Evolutionary conservation across 2,329 filamentous ascomycete species (phyloP).

Genomic region (Hypoxylon sp.): DNA sequence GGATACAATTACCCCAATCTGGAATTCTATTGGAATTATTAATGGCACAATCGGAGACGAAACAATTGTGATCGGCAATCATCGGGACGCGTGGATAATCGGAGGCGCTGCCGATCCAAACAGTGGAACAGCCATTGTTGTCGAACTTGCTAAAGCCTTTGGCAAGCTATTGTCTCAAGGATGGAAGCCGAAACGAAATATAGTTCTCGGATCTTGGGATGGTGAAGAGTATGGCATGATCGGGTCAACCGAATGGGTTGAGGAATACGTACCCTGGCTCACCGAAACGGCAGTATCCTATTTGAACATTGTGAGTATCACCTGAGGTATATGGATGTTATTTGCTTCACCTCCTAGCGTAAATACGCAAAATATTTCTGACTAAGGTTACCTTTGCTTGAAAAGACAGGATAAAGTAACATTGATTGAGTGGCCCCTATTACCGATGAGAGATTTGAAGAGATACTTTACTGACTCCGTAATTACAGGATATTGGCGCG

Average conservation of each 20-base stretch:
- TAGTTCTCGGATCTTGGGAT: conserved; percentile 81
- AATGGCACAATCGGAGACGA: conserved; percentile 83
- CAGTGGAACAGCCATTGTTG: conserved; percentile 82
- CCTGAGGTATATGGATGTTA: background rate
- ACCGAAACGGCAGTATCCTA: conserved; percentile 79
- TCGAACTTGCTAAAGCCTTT: conserved; percentile 81
- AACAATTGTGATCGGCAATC: conserved; percentile 84
- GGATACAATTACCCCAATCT: conserved; percentile 78
- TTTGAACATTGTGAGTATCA: conserved; percentile 72
- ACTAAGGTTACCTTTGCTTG: background rate
- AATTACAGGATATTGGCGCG: conserved; percentile 72
- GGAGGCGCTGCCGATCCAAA: conserved; percentile 90
- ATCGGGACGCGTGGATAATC: conserved; percentile 86
- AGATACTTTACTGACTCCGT: background rate
- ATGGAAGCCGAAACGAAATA: conserved; percentile 85
- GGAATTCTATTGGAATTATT: conserved; percentile 85
- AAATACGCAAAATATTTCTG: background rate
- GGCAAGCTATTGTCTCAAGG: conserved; percentile 78
- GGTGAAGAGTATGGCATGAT: conserved; percentile 84
- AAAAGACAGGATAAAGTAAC: background rate
- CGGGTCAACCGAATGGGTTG: conserved; percentile 89
- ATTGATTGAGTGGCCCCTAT: background rate
- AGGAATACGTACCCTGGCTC: conserved; percentile 85
- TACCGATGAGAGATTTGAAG: background rate
- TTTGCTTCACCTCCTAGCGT: background rate